phyloP scores from a whole-genome alignment of 306 rosid species.

The Rosa multiflora region DNA sequence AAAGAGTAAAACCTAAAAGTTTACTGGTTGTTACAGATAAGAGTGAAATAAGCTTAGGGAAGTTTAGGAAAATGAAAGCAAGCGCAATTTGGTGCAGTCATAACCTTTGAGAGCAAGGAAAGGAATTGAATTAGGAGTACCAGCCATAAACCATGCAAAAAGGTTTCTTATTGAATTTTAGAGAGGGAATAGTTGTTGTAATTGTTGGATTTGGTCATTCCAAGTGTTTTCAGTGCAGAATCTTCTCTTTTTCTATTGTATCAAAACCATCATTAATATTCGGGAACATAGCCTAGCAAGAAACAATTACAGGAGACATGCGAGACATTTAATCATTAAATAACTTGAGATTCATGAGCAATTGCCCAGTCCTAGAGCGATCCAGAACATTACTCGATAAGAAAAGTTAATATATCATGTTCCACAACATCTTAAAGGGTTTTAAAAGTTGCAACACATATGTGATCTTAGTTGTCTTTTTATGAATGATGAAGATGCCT shows the following conservation, averaged over 20 bases:
- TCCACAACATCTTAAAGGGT: background rate
- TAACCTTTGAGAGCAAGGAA: background rate
- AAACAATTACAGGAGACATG: background rate
- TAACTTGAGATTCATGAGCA: constrained; percentile 11
- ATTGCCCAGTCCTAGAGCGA: too few species aligned
- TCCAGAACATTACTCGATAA: background rate
- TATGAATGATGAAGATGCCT: constrained; percentile 43
- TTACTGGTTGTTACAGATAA: background rate
- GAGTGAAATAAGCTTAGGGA: background rate
- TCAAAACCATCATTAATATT: background rate
- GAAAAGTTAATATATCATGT: background rate
- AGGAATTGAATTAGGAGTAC: background rate
- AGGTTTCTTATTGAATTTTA: background rate
- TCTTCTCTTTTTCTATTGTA: background rate
- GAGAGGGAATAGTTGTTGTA: background rate
- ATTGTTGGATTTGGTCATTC: constrained; percentile 1
- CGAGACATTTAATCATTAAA: constrained; percentile 6
- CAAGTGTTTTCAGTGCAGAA: background rate
- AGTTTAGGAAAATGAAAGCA: background rate
- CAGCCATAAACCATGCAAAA: background rate
- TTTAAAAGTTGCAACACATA: constrained; percentile 8
- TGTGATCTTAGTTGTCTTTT: constrained; percentile 39
- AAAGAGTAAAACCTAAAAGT: background rate
- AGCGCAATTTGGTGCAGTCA: background rate
- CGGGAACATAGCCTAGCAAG: background rate